Evolutionary conservation across 1,139 yeast genomes (phyloP).

Genomic region (Kodamaea derodonti): DNA sequence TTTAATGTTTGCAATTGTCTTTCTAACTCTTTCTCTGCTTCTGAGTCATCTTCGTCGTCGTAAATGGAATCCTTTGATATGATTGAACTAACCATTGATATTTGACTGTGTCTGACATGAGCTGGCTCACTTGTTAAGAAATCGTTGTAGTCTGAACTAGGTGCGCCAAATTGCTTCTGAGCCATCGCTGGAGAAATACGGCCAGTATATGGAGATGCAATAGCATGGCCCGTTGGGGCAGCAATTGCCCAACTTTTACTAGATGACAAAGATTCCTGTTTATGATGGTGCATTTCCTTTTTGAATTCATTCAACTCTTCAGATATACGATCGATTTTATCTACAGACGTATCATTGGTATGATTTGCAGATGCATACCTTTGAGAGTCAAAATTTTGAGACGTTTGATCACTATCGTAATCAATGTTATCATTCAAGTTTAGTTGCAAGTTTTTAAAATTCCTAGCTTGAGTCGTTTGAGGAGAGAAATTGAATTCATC

Average conservation of each 20-base stretch:
- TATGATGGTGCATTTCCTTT: conserved; percentile 26
- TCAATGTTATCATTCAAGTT: conserved; percentile 15
- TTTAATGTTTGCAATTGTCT: conserved; percentile 39
- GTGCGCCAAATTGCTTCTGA: conserved; percentile 5
- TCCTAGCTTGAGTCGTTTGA: conserved; percentile 15
- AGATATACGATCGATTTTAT: conserved; percentile 18
- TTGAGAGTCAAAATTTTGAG: conserved; percentile 7
- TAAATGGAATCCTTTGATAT: conserved; percentile 33
- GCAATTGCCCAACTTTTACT: neutral
- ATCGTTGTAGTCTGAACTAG: conserved; percentile 25
- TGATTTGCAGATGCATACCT: conserved; percentile 1
- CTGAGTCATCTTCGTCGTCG: conserved; percentile 30
- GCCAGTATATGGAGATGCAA: conserved; percentile 13
- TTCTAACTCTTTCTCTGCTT: conserved; percentile 37
- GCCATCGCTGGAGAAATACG: neutral
- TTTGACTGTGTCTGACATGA: conserved; percentile 27
- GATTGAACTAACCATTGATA: conserved; percentile 44
- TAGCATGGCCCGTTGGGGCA: neutral
- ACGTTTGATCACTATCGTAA: conserved; percentile 8
- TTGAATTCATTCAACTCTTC: conserved; percentile 29
- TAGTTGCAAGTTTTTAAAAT: conserved; percentile 30
- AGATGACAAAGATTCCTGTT: conserved; percentile 6
- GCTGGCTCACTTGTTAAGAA: conserved; percentile 18
- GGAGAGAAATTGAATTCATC: conserved; percentile 15
- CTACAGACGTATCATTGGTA: conserved; percentile 1